Base-by-base conservation (phyloP, 371 early-diverging fungal species). In the Mortierella sp. region DNA sequence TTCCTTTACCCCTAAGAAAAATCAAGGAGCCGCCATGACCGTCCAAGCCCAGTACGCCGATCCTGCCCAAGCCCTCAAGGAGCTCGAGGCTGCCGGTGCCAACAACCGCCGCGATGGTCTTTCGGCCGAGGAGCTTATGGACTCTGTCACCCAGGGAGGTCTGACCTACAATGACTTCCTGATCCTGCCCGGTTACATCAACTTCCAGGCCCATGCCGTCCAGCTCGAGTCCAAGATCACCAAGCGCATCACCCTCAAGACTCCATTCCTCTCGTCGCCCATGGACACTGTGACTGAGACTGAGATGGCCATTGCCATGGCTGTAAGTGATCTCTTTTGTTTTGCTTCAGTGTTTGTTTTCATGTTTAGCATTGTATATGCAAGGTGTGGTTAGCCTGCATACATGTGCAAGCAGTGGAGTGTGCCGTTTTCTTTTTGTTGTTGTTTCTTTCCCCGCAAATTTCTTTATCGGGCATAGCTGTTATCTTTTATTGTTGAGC, bases 261-360 rank as follows among this genome's bases (percentile, higher is more conserved):
- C 94, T 24, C 98, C 98, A 11, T 93, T 98, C 81, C 78, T 97
- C 80, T 94, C 95, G 26, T 90, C 92, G 64, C 97, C 98, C 65
- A 98, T 98, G 98, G 98, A 98, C 83, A 98, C 98, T 48, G 98
- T 98, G 37, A 97, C 98, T 37, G 98, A 98, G 84, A 83, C 94
- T 31, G 91, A 93, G 26, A 98, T 98, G 98, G 98, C 97, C 60
- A 95, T 97, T 76, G 89, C 93, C 68, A 95, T 98, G 95, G 97
- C 97, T 58, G 86, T 94, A 81, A 90, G 88, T 83, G 41, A 21
- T 41, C 28, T 11, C 32, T 27, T 2, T 43, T 8, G 9, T 4
- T 50, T 32, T 23, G 21, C 4, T 50, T 19, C 31, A 14, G n/a
- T 27, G 34, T 47, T 46, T 47, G 23, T 12, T 44, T n/a, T n/a